These are phyloP conservation scores for Aschersonia sp. DNA, from an alignment of 2,329 filamentous ascomycete species.

Conservation along the genomic window DNA sequence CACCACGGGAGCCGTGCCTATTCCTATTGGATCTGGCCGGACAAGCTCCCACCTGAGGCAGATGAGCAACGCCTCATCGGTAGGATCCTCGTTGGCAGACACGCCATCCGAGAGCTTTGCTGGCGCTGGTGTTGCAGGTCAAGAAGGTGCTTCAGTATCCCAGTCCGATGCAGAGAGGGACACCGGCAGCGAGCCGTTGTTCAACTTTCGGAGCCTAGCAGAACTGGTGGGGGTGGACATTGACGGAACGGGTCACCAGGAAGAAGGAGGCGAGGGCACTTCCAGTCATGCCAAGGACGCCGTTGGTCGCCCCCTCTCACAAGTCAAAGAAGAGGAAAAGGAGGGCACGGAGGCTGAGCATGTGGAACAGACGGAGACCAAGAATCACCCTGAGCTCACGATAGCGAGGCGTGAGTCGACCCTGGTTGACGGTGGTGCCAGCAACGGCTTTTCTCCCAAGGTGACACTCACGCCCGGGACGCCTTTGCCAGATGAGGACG, in stretches of 20 bases:
- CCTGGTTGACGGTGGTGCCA: slow-evolving; percentile 1
- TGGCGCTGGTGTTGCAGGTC: slow-evolving; percentile 16
- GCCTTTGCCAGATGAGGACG: slow-evolving; percentile 20
- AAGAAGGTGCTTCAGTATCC: slow-evolving; percentile 23
- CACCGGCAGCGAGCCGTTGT: slow-evolving; percentile 57
- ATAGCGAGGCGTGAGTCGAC: slow-evolving; percentile 2
- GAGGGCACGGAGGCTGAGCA: slow-evolving; percentile 18
- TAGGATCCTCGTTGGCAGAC: slow-evolving; percentile 62
- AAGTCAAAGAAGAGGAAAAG: slow-evolving; percentile 23
- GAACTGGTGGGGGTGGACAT: slow-evolving; percentile 62
- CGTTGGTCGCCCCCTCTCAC: slow-evolving; percentile 15
- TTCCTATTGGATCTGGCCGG: slow-evolving; percentile 35
- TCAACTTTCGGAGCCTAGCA: slow-evolving; percentile 80
- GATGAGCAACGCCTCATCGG: slow-evolving; percentile 76
- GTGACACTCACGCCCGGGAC: slow-evolving; percentile 20
- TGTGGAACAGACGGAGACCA: slow-evolving; percentile 10
- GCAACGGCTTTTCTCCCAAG: slow-evolving; percentile 2
- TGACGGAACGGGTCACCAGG: slow-evolving; percentile 19
- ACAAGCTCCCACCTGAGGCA: slow-evolving; percentile 63
- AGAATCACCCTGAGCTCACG: background rate
- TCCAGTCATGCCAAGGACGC: slow-evolving; percentile 7
- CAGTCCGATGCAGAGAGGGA: slow-evolving; percentile 37
- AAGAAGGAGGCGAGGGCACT: slow-evolving; percentile 13
- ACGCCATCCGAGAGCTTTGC: slow-evolving; percentile 41
- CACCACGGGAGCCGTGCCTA: slow-evolving; percentile 25